Conservation (phyloP, 2,329 filamentous ascomycete species). For the Nannizziopsis barbatae region DNA sequence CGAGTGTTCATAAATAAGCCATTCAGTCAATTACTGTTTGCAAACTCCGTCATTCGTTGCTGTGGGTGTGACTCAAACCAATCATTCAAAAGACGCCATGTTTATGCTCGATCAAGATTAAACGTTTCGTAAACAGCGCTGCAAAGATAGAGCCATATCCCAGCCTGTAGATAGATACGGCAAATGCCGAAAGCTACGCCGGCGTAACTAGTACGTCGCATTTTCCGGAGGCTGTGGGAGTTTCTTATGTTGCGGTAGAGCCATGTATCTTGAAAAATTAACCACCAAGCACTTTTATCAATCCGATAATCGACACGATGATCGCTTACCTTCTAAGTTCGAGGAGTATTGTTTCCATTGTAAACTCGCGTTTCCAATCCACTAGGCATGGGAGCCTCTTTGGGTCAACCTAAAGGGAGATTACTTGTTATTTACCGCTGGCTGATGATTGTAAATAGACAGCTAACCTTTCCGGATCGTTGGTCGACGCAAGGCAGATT, state of each 20-base stretch:
- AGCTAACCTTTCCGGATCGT: constrained; percentile 56
- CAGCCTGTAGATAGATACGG: too few relatives aligned
- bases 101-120: too few relatives aligned
- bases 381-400: constrained; percentile 71
- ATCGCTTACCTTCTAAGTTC: constrained; percentile 61
- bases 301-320: constrained; percentile 1
- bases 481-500: constrained; percentile 91
- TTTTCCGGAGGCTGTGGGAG: constrained; percentile 87
- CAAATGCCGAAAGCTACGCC: not conserved
- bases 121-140: too few relatives aligned
- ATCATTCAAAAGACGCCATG: too few relatives aligned
- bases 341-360: constrained; percentile 87
- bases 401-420: constrained; percentile 59
- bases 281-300: constrained; percentile 9
- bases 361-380: constrained; percentile 85
- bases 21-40: too few relatives aligned
- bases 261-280: constrained; percentile 66
- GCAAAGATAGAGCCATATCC: too few relatives aligned
- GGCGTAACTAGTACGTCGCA: constrained; percentile 42
- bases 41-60: too few relatives aligned
- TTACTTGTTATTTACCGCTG: not conserved
- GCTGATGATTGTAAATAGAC: constrained; percentile 14
- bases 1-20: too few relatives aligned
- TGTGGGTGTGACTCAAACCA: too few relatives aligned
- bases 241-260: constrained; percentile 82